Evolutionary conservation across 2,329 filamentous ascomycete genomes (phyloP).

Genomic region (Pseudogymnoascus sp.): DNA sequence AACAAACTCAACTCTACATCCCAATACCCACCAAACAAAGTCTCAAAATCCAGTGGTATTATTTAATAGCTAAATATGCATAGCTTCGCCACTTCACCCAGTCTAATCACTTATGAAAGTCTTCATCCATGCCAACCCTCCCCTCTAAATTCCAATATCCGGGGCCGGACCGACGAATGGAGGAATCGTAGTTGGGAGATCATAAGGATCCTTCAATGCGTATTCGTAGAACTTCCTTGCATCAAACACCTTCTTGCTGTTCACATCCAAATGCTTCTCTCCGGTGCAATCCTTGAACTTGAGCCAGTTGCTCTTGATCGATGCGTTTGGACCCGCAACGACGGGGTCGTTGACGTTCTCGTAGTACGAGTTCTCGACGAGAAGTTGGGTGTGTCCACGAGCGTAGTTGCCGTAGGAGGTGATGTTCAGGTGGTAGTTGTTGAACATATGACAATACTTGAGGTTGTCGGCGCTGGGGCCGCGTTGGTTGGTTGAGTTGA

Average conservation of each 20-base stretch:
- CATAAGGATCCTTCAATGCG: conserved; percentile 17
- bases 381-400: conserved; percentile 19
- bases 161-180: conserved; percentile 14
- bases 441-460: conserved; percentile 20
- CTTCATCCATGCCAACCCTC: not conserved
- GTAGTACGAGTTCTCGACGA: conserved; percentile 21
- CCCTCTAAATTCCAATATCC: conserved; percentile 12
- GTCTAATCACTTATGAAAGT: not conserved
- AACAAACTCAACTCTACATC: not conserved
- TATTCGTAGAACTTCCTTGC: conserved; percentile 20
- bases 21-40: not conserved
- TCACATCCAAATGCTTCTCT: conserved; percentile 12
- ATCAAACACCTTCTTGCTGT: conserved; percentile 20
- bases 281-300: conserved; percentile 21
- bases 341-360: conserved; percentile 21
- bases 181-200: conserved; percentile 17
- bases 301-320: conserved; percentile 17
- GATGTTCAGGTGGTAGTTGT: conserved; percentile 21
- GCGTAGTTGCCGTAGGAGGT: conserved; percentile 24
- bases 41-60: not conserved
- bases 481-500: conserved; percentile 20
- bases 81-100: not conserved
- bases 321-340: conserved; percentile 17
- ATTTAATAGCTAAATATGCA: not conserved
- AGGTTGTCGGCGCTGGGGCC: conserved; percentile 22